phyloP scores from a whole-genome alignment of 139 green algal species.

The Tetradesmus lagerheimii region DNA sequence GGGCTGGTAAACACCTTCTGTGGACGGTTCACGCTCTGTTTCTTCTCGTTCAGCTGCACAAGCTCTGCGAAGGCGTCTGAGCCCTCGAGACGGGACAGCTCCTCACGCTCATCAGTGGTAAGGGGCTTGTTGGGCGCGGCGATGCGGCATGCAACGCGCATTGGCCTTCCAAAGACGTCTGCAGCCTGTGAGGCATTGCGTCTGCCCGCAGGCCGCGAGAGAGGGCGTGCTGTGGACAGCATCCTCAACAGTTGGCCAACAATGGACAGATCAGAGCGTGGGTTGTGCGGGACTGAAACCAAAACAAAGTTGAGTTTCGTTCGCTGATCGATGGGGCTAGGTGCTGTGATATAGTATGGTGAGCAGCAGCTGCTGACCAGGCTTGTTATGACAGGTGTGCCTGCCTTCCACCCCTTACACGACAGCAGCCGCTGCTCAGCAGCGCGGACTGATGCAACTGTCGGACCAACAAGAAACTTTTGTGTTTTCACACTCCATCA shows the following conservation, averaged over 20 bases:
- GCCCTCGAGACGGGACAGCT: slow-evolving; percentile 51
- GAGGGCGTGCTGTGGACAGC: neutral
- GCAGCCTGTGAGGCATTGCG: neutral
- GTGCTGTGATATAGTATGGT: too few relatives aligned
- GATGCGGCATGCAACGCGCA: neutral
- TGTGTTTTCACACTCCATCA: too few relatives aligned
- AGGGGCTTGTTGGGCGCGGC: slow-evolving; percentile 3
- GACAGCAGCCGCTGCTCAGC: too few relatives aligned
- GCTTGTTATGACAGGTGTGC: neutral
- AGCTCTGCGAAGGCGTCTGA: slow-evolving; percentile 78
- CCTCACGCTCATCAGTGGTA: neutral
- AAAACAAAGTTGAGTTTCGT: too few relatives aligned
- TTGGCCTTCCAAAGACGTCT: neutral
- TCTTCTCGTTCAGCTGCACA: slow-evolving; percentile 16
- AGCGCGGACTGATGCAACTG: neutral
- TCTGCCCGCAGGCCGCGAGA: neutral
- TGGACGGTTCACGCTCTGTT: slow-evolving; percentile 78
- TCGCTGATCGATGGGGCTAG: too few relatives aligned
- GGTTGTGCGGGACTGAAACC: too few relatives aligned
- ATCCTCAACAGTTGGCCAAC: neutral
- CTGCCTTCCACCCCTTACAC: neutral
- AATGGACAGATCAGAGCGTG: neutral
- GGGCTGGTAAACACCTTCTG: slow-evolving; percentile 66
- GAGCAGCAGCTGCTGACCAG: neutral
- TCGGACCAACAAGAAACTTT: too few relatives aligned